Conservation (phyloP, 345 rosid species). For the Eucalyptus coolabah region DNA sequence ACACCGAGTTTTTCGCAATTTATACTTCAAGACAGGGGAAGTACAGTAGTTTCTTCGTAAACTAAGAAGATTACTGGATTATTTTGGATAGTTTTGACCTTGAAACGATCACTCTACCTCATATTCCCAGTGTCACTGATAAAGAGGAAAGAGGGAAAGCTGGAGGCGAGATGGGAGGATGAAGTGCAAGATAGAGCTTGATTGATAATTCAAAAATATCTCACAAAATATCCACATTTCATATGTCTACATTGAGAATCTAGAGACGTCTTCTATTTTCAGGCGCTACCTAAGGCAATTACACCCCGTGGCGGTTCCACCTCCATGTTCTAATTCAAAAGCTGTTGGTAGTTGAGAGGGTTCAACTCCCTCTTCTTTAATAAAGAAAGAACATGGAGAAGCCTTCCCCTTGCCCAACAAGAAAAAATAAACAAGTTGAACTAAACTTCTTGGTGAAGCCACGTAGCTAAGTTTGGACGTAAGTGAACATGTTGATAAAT, state of each 20-base stretch:
- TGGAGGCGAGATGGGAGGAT: not conserved
- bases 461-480: not conserved
- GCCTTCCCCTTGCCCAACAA: not conserved
- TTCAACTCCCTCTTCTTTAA: too few relatives aligned
- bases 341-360: not conserved
- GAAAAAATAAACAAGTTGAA: not conserved
- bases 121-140: too few relatives aligned
- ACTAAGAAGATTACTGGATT: too few relatives aligned
- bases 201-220: not conserved
- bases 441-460: not conserved
- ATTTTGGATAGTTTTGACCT: too few relatives aligned
- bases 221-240: not conserved
- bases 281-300: not conserved
- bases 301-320: fast-evolving
- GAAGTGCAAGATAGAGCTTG: not conserved
- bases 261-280: not conserved
- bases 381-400: not conserved
- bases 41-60: too few relatives aligned
- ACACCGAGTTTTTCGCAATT: too few relatives aligned
- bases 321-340: not conserved
- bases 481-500: not conserved
- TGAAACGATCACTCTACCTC: fast-evolving
- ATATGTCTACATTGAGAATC: not conserved
- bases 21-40: too few relatives aligned
- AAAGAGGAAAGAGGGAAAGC: too few relatives aligned